Evolutionary conservation across 192 early-diverging fungal genomes (phyloP).

Genomic region (Coemansia sp.): DNA sequence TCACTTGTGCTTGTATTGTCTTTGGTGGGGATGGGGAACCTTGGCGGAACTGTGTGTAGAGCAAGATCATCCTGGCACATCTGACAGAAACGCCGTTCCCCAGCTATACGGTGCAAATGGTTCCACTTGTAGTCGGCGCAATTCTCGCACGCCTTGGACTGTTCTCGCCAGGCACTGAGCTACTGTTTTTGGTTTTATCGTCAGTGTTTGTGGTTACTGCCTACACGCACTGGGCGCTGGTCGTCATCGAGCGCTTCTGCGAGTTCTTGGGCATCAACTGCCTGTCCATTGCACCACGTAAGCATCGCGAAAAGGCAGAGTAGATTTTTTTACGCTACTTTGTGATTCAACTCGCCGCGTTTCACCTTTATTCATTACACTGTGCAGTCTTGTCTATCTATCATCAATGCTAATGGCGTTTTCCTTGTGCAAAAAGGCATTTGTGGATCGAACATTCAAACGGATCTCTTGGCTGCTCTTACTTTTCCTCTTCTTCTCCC

Average conservation of each 20-base stretch:
- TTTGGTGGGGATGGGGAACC: background rate
- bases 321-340: conserved; percentile 15
- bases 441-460: background rate
- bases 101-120: conserved; percentile 75
- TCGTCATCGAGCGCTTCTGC: conserved; percentile 90
- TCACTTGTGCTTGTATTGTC: too few species aligned
- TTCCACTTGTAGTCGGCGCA: conserved; percentile 75
- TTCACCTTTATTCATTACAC: background rate
- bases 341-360: background rate
- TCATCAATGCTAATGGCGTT: background rate
- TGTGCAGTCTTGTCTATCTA: background rate
- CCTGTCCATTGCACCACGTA: conserved; percentile 69
- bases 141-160: conserved; percentile 69
- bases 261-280: conserved; percentile 84
- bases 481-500: background rate
- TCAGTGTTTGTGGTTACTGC: conserved; percentile 73
- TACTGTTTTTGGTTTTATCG: conserved; percentile 68
- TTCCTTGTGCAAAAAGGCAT: background rate
- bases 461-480: background rate
- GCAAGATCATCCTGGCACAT: conserved; percentile 89
- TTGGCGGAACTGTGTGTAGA: conserved; percentile 37
- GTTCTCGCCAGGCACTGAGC: conserved; percentile 69
- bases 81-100: conserved; percentile 83
- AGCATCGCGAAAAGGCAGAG: conserved; percentile 52
- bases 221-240: conserved; percentile 83